A percentile compares a stretch with the other conserved stretches of the same genome.
Conservation (phyloP, 75 land plant species). For the Selaginella moellendorffii region DNA sequence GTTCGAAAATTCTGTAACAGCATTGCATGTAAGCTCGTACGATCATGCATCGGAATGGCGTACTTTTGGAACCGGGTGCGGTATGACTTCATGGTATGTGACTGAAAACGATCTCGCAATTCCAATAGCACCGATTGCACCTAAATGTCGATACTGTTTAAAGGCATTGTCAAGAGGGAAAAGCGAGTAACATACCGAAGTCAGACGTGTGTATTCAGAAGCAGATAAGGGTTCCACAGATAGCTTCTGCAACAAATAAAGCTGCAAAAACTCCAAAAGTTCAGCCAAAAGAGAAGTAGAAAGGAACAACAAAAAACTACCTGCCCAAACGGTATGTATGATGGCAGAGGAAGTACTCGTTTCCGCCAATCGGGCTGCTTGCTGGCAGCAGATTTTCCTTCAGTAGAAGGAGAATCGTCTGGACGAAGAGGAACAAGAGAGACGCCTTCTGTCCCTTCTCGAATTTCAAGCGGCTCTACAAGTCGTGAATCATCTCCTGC, state of each 20-base stretch:
- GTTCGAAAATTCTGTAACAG: constrained; percentile 54
- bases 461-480: constrained; percentile 58
- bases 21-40: background rate
- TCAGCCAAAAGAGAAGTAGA: background rate
- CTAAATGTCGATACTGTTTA: too few relatives aligned
- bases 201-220: constrained; percentile 76
- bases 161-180: too few relatives aligned
- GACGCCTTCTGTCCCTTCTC: constrained; percentile 55
- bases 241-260: constrained; percentile 62
- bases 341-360: constrained; percentile 70
- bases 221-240: constrained; percentile 70
- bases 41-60: constrained; percentile 5
- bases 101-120: constrained; percentile 66
- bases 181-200: constrained; percentile 74
- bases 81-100: constrained; percentile 95
- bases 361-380: constrained; percentile 26
- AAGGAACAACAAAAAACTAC: constrained; percentile 14
- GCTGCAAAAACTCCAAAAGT: constrained; percentile 28
- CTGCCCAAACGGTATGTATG: constrained; percentile 95
- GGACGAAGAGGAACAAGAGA: constrained; percentile 38
- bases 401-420: constrained; percentile 8
- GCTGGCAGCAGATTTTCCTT: constrained; percentile 11
- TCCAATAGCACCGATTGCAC: constrained; percentile 79
- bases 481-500: constrained; percentile 4
- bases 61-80: constrained; percentile 85